These are phyloP conservation scores for Termitomyces sp. DNA, from an alignment of 768 basidiomycete genomes.

Conservation along the genomic window DNA sequence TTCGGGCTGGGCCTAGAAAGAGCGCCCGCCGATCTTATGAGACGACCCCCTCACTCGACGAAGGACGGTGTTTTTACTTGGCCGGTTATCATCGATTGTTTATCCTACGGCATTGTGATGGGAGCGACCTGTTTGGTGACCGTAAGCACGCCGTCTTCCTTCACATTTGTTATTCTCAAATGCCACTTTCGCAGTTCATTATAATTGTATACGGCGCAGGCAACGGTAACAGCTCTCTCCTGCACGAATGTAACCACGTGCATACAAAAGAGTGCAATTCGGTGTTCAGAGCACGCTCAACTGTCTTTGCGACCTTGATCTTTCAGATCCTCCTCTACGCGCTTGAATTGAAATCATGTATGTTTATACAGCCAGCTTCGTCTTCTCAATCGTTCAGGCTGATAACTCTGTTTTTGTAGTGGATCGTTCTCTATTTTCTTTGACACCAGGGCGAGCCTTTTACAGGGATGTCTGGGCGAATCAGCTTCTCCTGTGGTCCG, in stretches of 20 bases:
- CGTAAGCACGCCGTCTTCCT: conserved; percentile 19
- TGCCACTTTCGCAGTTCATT: conserved; percentile 24
- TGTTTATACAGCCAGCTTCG: conserved; percentile 7
- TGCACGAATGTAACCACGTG: conserved; percentile 27
- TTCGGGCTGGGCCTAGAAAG: conserved; percentile 52
- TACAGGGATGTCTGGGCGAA: conserved; percentile 33
- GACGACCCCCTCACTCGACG: conserved; percentile 35
- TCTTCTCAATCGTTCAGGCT: not conserved
- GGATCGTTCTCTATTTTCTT: conserved; percentile 33
- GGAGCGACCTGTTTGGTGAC: conserved; percentile 28
- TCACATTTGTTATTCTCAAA: not conserved
- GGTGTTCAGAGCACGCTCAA: conserved; percentile 34
- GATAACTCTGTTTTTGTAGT: conserved; percentile 16
- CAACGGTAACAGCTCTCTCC: conserved; percentile 24
- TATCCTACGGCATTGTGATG: conserved; percentile 36
- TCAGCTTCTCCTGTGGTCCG: conserved; percentile 31
- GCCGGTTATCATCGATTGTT: conserved; percentile 33
- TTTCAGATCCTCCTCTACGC: conserved; percentile 34
- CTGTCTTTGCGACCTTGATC: conserved; percentile 34
- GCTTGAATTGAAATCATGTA: conserved; percentile 35
- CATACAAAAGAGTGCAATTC: conserved; percentile 21
- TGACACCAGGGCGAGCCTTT: conserved; percentile 31
- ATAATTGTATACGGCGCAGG: conserved; percentile 33
- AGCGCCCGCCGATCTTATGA: conserved; percentile 50
- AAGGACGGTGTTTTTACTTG: conserved; percentile 36